Base-by-base conservation (phyloP, 2,329 filamentous ascomycete genomes). In the Pseudocercospora cruenta region DNA sequence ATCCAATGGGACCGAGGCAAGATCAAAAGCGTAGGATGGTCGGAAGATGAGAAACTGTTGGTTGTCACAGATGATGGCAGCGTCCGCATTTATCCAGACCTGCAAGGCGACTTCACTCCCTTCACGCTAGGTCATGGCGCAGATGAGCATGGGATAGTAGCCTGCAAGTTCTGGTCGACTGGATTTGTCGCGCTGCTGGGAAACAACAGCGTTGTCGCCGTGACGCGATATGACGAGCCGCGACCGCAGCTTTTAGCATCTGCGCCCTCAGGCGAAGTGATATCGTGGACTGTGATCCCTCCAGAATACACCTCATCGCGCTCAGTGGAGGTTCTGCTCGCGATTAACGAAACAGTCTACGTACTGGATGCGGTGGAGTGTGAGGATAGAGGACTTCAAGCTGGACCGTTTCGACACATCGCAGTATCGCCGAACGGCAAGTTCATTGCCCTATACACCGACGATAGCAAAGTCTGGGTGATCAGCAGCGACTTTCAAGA, bases 401-500 rank as follows among this genome's bases (percentile, higher is more conserved):
- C 95, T 68, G 95, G 95, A 0, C 94, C 95, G 0, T 98, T 99
- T 76, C 89, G 89, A 47, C 93, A 98, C 77, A 91, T 97, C 62
- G 90, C 88, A 72, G 91, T 97, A 14, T 97, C 94, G 0, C 94
- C 95, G 0, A 94, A 96, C 73, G 95, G 94, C 22, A 91, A 90
- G 70, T 96, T 91, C 73, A 90, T 94, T 3, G 93, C 93, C 0
- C 85, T 99, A 33, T 98, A 97, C 76, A 94, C 93, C 0, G 85
- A 89, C 31, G 90, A 92, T 67, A 93, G 93, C 64, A 94, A 89
- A 71, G 88, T 95, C 21, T 96, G 95, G 85, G 92, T 99, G 28
- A 93, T 98, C 60, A 95, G 92, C 57, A 94, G 93, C 74, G 94
- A 99, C 78, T 98, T 98, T 77, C 93, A 97, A 77, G 93, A 91